Evolutionary conservation across 2,329 filamentous ascomycete species (phyloP).

Genomic region (Fusarium foetens): DNA sequence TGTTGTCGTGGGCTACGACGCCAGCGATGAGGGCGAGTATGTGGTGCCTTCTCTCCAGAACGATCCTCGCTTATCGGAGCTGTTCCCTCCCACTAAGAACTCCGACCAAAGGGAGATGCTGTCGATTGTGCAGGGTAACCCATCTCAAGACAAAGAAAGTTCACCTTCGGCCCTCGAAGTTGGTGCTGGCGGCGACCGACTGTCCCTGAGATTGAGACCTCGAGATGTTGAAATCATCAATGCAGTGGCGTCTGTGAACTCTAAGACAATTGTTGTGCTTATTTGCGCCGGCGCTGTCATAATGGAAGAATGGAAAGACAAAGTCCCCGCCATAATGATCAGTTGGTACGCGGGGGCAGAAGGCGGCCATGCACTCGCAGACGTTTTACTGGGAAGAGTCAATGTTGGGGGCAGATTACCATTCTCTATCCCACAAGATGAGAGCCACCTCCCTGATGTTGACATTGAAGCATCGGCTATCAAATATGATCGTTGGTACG

Average conservation of each 20-base stretch:
- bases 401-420: constrained; percentile 26
- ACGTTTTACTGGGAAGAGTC: constrained; percentile 16
- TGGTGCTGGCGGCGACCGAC: constrained; percentile 33
- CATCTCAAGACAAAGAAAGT: not conserved
- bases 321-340: constrained; percentile 14
- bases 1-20: constrained; percentile 30
- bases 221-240: constrained; percentile 30
- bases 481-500: constrained; percentile 33
- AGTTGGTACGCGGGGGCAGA: constrained; percentile 38
- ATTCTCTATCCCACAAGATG: constrained; percentile 30
- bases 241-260: constrained; percentile 14
- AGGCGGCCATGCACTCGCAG: constrained; percentile 32
- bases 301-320: constrained; percentile 32
- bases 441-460: constrained; percentile 27
- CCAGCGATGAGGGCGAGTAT: constrained; percentile 33
- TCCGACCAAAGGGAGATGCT: not conserved
- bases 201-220: constrained; percentile 13
- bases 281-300: constrained; percentile 35
- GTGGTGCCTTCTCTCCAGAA: constrained; percentile 20
- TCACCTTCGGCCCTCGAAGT: not conserved
- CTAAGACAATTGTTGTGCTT: constrained; percentile 17
- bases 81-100: not conserved
- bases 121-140: not conserved
- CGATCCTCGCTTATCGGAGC: not conserved
- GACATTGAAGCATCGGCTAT: constrained; percentile 24